These are phyloP conservation scores for Colletotrichum costaricense DNA, from an alignment of 2,329 filamentous ascomycete species.

Conservation along the genomic window DNA sequence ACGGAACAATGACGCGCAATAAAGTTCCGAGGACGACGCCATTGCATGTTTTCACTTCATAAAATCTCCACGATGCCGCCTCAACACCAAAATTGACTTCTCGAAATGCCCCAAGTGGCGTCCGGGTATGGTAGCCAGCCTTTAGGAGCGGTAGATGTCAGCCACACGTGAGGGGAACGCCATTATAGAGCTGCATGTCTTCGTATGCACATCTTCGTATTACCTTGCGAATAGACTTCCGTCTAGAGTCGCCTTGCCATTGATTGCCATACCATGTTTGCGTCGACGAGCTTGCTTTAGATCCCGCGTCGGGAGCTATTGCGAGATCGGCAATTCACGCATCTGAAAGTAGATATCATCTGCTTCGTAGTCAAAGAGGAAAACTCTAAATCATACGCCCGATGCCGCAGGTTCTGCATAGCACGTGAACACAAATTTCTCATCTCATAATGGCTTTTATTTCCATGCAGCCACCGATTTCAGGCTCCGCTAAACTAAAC, in stretches of 20 bases:
- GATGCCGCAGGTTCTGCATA: neutral
- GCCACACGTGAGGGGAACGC: neutral
- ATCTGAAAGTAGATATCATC: neutral
- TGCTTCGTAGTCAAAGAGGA: neutral
- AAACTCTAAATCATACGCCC: constrained; percentile 5
- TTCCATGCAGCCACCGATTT: constrained; percentile 9
- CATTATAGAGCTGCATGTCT: neutral
- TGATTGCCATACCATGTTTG: neutral
- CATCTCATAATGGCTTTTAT: neutral
- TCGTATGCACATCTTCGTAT: neutral
- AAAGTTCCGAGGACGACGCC: neutral
- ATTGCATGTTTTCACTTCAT: neutral
- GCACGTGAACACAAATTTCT: neutral
- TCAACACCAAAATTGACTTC: neutral
- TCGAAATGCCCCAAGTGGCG: neutral
- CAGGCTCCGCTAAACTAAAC: constrained; percentile 3
- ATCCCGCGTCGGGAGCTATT: neutral
- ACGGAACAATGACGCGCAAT: neutral
- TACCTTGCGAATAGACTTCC: neutral
- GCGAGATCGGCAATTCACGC: neutral
- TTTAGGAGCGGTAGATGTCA: neutral
- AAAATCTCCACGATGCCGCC: neutral
- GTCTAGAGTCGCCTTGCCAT: neutral
- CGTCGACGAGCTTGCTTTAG: neutral
- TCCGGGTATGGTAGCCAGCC: neutral